Evolutionary conservation across 345 rosid species (phyloP).

Genomic region (Acer saccharum): DNA sequence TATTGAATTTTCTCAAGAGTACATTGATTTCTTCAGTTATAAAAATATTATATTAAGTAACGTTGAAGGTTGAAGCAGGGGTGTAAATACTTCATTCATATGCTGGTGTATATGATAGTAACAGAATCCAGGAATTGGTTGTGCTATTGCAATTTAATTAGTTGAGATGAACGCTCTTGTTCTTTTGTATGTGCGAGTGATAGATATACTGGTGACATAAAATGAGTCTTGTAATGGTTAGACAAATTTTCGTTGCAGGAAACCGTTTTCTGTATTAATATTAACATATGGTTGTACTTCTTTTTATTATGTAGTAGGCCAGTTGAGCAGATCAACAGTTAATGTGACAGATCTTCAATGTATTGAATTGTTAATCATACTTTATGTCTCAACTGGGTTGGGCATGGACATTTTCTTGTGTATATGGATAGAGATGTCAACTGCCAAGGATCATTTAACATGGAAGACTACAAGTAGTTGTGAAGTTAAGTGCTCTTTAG

Average conservation of each 20-base stretch:
- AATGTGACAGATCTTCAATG: background rate
- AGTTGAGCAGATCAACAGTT: background rate
- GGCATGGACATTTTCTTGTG: background rate
- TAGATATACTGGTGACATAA: background rate
- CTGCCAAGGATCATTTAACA: background rate
- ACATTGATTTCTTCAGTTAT: background rate
- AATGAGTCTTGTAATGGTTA: background rate
- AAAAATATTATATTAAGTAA: background rate
- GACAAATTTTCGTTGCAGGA: background rate
- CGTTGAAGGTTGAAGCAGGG: background rate
- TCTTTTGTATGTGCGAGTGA: background rate
- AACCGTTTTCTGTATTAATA: background rate
- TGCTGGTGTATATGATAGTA: background rate
- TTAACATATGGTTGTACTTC: background rate
- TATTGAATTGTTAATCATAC: background rate
- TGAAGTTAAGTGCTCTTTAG: background rate
- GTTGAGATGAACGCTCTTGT: background rate
- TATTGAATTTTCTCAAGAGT: background rate
- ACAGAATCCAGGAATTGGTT: background rate
- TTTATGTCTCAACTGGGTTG: background rate
- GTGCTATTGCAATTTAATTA: background rate
- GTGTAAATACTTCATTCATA: background rate
- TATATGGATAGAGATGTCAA: background rate
- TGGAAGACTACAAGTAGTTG: background rate
- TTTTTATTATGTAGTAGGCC: background rate